A percentile compares a stretch with the other conserved stretches of the same genome.
Conservation (phyloP, 2,329 filamentous ascomycete genomes). For the Sporothrix brasiliensis region DNA sequence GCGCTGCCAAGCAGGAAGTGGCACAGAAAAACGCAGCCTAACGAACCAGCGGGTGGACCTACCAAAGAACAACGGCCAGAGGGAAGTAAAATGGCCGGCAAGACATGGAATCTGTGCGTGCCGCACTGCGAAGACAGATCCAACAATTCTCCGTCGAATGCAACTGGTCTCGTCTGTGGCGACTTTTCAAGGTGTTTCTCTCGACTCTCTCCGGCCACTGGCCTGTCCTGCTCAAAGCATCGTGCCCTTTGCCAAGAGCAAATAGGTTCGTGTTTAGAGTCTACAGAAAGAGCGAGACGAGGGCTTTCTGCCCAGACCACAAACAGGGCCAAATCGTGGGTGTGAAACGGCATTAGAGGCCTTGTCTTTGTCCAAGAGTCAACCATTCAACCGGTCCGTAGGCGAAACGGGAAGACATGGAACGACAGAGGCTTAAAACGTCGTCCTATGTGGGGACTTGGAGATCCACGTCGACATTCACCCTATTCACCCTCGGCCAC, state of each 20-base stretch:
- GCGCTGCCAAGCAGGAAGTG: slow-evolving; percentile 17
- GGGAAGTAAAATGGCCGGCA: neutral
- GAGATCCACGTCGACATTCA: slow-evolving; percentile 25
- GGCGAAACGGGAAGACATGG: neutral
- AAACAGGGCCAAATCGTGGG: neutral
- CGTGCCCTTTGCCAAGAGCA: neutral
- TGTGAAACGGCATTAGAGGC: neutral
- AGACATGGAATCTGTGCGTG: neutral
- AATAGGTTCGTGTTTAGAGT: slow-evolving; percentile 30
- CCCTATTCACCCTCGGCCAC: slow-evolving; percentile 22
- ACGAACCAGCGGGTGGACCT: slow-evolving; percentile 14
- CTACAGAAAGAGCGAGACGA: slow-evolving; percentile 27
- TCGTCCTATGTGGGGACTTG: slow-evolving; percentile 16
- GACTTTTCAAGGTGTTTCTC: neutral
- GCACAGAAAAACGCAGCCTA: slow-evolving; percentile 13
- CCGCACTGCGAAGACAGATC: neutral
- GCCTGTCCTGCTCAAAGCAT: neutral
- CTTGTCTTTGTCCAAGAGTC: neutral
- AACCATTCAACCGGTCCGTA: neutral
- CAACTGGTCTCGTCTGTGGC: neutral
- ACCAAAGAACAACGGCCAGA: slow-evolving; percentile 2
- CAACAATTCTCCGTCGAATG: neutral
- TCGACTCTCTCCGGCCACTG: neutral
- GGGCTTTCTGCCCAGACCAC: neutral
- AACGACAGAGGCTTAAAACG: neutral